Conservation (phyloP, 2,329 filamentous ascomycete species). For the Stagonosporopsis cucurbitacearum region DNA sequence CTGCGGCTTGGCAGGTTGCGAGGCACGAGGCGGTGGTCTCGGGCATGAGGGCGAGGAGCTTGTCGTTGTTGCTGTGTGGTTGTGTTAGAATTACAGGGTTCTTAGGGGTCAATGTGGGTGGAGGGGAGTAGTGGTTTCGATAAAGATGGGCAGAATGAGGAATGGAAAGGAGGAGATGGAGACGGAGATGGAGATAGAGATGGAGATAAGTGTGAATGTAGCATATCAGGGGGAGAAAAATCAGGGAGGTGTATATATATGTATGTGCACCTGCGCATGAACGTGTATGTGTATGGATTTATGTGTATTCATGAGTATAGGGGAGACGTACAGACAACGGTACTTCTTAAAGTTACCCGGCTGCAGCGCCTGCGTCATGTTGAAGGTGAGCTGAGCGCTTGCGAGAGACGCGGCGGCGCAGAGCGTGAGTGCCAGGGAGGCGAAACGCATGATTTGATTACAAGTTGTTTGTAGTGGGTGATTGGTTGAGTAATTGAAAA, state of each 20-base stretch:
- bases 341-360: conserved; percentile 31
- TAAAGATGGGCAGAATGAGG: no score
- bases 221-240: no score
- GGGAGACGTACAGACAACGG: conserved; percentile 28
- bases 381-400: conserved; percentile 30
- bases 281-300: no score
- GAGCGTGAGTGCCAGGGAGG: conserved; percentile 1
- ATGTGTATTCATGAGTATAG: no score
- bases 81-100: background rate
- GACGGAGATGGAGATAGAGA: no score
- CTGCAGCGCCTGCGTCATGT: conserved; percentile 27
- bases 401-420: conserved; percentile 5
- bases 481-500: background rate
- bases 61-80: conserved; percentile 20
- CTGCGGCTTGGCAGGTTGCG: conserved; percentile 24
- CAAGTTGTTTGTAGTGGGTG: background rate
- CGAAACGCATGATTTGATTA: conserved; percentile 13
- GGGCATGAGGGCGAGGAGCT: conserved; percentile 16
- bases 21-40: conserved; percentile 23
- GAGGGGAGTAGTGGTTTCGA: no score
- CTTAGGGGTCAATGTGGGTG: background rate
- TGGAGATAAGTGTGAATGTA: no score
- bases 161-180: no score
- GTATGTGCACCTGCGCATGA: no score
- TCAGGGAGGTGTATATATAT: no score